Base-by-base conservation (phyloP, 1,284 basidiomycete species). In the Albatrellus sp. region DNA sequence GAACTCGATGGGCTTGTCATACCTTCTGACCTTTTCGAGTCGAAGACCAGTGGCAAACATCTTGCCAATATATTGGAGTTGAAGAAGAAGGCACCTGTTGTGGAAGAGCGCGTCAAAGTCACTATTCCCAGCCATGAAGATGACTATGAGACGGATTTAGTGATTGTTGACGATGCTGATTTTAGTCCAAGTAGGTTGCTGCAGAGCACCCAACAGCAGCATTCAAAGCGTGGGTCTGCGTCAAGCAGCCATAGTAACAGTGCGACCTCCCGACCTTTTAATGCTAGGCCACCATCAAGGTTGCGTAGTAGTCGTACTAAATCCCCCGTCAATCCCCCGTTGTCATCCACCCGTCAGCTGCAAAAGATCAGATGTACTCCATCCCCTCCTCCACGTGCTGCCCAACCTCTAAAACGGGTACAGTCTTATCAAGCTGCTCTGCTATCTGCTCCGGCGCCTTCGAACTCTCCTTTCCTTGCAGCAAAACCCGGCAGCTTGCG, bases 1-100 rank as follows among this genome's bases (percentile, higher is more conserved):
- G 79, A 83, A 41, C 70, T 90, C 13, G 84, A 89, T 36, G 87
- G 86, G 28, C 68, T 90, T 20, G 75, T 87, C 48, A 71, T 90
- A 40, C 87, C 87, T 7, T 63, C 73, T 2, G 73, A 71, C 24
- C 64, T 88, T 38, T 87, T 87, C 53, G 82, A 81, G 55, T 77
- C 80, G 5, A 72, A 77, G 1, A 70, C 79, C 19, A 69, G 80
- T 46, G 72, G 68, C 46, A 76, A 71, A 48, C 76, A 82, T 55
- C 70, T 88, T 16, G 74, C 72, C 48, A 80, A 75, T 57, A 73
- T 87, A 32, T 69, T 89, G 37, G 85, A 89, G 57, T 65, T 68
- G 57, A 86, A 83, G 69, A 83, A 82, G 68, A 77, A 74, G 55
- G 66, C 69, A 7, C 67, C 68, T 14, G 56, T 66, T 41, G 58